Conservation (phyloP, 345 rosid species). For the Salix koriyanagi region DNA sequence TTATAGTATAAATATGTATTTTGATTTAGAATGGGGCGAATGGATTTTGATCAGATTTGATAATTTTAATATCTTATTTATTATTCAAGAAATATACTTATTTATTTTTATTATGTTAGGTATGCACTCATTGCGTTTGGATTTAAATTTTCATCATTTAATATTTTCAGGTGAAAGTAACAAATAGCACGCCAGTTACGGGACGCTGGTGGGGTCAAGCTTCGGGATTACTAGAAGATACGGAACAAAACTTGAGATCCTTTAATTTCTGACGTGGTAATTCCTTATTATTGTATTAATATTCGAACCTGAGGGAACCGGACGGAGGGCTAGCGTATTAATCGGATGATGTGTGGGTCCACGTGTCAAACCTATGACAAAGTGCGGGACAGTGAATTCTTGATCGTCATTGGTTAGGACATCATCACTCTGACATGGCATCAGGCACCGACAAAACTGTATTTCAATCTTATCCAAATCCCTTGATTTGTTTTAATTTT, state of each 20-base stretch:
- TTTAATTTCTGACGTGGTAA: neutral
- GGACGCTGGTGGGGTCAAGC: neutral
- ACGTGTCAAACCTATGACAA: neutral
- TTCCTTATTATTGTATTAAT: neutral
- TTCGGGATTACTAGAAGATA: neutral
- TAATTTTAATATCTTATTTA: no score
- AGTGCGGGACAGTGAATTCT: slow-evolving; percentile 10
- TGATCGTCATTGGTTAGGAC: slow-evolving; percentile 7
- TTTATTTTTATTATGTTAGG: no score
- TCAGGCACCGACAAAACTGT: slow-evolving; percentile 1
- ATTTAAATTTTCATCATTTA: no score
- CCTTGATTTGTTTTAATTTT: no score
- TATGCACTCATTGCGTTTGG: no score
- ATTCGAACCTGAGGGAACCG: neutral
- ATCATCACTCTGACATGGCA: slow-evolving; percentile 14
- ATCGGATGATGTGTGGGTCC: neutral
- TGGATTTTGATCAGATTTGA: no score
- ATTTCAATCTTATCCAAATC: neutral
- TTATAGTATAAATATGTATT: no score
- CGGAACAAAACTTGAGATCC: neutral
- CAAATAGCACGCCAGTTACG: neutral
- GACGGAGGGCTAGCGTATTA: neutral
- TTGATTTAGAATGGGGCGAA: no score
- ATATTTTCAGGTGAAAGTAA: neutral
- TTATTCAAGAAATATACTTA: no score